Evolutionary conservation across 2,329 filamentous ascomycete species (phyloP), one percentile per base, ranked within the genome.

Genomic region (Hymenoscyphus albidus): DNA sequence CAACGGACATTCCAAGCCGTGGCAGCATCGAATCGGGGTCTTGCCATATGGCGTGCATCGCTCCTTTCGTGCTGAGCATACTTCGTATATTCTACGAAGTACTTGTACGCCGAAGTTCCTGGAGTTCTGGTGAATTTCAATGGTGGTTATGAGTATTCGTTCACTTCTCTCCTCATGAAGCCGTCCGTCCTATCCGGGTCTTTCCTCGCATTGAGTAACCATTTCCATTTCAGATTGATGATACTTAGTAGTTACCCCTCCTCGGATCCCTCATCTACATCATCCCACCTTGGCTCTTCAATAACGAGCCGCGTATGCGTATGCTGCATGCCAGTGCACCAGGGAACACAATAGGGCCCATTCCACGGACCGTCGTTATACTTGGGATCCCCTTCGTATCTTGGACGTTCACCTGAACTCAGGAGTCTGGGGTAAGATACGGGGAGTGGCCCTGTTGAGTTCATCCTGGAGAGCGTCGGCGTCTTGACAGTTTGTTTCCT

Each of bases 211-310:
- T 51, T 51, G 44, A 51, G 18, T 51, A 5, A 51, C 44, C n/a
- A 51, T 51, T 51, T 27, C 44, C n/a, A 51, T 51, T 51, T 27
- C n/a, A 27, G n/a, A 51, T 27, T 51, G 44, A 51, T 51, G 18
- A 18, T 51, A n/a, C n/a, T n/a, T n/a, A n/a, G n/a, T n/a, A 51
- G 44, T 51, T 51, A 51, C 44, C 44, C 44, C 44, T 51, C 44
- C 18, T 51, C 18, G 44, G 22, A 51, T 7, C 18, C 44, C 44
- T 51, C 44, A n/a, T 22, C 9, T 35, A 10, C 44, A n/a, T 18
- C 42, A 48, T 48, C 44, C 44, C 44, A 51, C 44, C 22, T 51
- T 51, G 44, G 22, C n/a, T 51, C 9, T 27, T 51, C 44, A 51
- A 51, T 51, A 51, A 51, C 44, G n/a, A 51, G n/a, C 35, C 35